Conservation (phyloP, 2,329 filamentous ascomycete genomes). For the Fusarium xyrophilum region DNA sequence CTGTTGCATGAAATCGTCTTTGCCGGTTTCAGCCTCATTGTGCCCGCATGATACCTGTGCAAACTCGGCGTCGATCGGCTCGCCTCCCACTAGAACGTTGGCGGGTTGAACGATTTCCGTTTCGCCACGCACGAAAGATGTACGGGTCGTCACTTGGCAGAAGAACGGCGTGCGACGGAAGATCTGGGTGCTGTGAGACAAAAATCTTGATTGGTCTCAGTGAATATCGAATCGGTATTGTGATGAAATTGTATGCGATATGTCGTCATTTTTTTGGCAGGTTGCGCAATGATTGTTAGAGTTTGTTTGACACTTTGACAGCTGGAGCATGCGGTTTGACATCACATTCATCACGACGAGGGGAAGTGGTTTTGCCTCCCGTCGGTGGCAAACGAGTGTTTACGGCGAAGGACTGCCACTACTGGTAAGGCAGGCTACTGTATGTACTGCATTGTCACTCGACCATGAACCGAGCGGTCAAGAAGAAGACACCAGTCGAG, state of each 20-base stretch:
- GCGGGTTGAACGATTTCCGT: conserved; percentile 10
- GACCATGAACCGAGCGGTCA: background rate
- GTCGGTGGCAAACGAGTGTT: background rate
- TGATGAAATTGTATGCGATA: background rate
- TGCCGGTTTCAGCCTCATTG: conserved; percentile 8
- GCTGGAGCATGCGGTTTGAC: background rate
- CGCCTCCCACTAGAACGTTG: conserved; percentile 2
- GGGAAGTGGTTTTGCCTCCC: background rate
- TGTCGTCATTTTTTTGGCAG: background rate
- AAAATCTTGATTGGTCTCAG: background rate
- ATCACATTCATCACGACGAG: background rate
- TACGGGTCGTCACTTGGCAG: background rate
- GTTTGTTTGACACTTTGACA: conserved; percentile 22
- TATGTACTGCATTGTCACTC: background rate
- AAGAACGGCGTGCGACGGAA: conserved; percentile 19
- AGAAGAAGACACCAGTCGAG: background rate
- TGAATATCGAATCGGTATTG: background rate
- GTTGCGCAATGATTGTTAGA: background rate
- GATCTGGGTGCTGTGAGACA: background rate
- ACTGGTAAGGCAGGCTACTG: background rate
- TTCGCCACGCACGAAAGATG: conserved; percentile 5
- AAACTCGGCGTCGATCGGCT: conserved; percentile 1
- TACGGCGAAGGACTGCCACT: background rate
- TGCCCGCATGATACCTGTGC: background rate
- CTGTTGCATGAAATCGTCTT: conserved; percentile 2